Evolutionary conservation across 257 asterid genomes (phyloP).

Genomic region (Schizonepeta tenuifolia): DNA sequence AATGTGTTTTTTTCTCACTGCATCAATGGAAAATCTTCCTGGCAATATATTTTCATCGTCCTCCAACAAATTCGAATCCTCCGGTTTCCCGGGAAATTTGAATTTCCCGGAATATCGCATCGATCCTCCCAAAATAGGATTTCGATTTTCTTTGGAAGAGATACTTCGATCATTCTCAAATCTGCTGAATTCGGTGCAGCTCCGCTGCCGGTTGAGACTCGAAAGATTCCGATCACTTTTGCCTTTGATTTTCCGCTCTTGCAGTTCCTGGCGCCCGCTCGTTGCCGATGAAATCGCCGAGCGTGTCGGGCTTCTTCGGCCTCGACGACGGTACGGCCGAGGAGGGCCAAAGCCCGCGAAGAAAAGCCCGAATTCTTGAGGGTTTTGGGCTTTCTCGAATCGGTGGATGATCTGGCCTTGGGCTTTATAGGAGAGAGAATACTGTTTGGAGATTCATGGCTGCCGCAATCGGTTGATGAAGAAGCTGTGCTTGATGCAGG

Average conservation of each 20-base stretch:
- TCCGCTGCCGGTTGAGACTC: constrained; percentile 52
- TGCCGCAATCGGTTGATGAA: constrained; percentile 33
- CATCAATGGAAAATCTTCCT: constrained; percentile 64
- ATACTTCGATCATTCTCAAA: constrained; percentile 40
- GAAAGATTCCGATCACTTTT: constrained; percentile 27
- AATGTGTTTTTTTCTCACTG: constrained; percentile 41
- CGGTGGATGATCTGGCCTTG: constrained; percentile 46
- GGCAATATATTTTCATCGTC: constrained; percentile 34
- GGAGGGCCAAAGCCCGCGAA: constrained; percentile 78
- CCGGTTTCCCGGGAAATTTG: constrained; percentile 50
- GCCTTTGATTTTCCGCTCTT: constrained; percentile 24
- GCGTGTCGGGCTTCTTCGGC: constrained; percentile 40
- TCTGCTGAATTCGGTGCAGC: constrained; percentile 56
- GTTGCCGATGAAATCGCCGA: constrained; percentile 53
- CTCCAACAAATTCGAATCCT: constrained; percentile 29
- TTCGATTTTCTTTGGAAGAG: constrained; percentile 50
- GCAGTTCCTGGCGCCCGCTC: constrained; percentile 51
- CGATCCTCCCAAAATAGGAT: constrained; percentile 61
- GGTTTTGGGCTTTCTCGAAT: constrained; percentile 45
- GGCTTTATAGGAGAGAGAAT: constrained; percentile 40
- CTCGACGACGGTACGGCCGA: constrained; percentile 26
- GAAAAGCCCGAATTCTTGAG: constrained; percentile 51
- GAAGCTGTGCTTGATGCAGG: constrained; percentile 37
- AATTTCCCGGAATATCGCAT: constrained; percentile 59
- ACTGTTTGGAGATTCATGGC: constrained; percentile 47